Base-by-base conservation (phyloP, 2,329 filamentous ascomycete species). In the Graphilbum fragrans region DNA sequence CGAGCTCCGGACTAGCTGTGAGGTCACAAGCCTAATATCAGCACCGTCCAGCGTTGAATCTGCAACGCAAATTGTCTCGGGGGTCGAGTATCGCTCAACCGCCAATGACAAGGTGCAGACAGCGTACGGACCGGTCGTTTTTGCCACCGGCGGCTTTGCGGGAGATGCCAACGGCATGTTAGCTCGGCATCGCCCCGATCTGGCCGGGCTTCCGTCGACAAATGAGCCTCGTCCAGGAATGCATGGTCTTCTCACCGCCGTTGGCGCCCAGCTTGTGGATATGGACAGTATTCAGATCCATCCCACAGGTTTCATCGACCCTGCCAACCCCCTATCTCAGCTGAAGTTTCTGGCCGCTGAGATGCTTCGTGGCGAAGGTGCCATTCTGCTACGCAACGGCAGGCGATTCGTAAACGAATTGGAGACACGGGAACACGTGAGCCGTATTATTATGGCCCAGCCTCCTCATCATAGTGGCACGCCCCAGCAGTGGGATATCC, bases 281-380 rank as follows among this genome's bases (percentile, higher is more conserved):
- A 90, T 98, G 86, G 92, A 98, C 76, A 96, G 95, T 74, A 90
- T 98, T 51, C 92, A 98, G 69, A 88, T 98, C 35, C 92, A 98
- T 67, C 92, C 92, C 37, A 98, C 92, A 41, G 92, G 92, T 72
- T 78, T 98, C 29, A 83, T 98, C 35, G 92, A 96, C 66, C 90
- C 92, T 61, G 96, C 96, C 73, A 90, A 95, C 59, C 90, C 92
- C 44, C 77, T 71, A 38, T 92, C 87, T 54, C 96, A 96, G 74
- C 94, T 87, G 77, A 98, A 98, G 76, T 96, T 96, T 72, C 73
- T 98, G 67, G 92, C 92, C 54, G 92, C 92, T 47, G 92, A 98
- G 72, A 88, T 90, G 56, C 86, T 98, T 47, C 90, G 92, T 73
- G 92, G 92, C 64, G 92, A 98, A 70, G 92, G 92, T 61, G 92